Conservation (phyloP, 1,139 yeast species). For the Spencermartinsiella ligniputridi region DNA sequence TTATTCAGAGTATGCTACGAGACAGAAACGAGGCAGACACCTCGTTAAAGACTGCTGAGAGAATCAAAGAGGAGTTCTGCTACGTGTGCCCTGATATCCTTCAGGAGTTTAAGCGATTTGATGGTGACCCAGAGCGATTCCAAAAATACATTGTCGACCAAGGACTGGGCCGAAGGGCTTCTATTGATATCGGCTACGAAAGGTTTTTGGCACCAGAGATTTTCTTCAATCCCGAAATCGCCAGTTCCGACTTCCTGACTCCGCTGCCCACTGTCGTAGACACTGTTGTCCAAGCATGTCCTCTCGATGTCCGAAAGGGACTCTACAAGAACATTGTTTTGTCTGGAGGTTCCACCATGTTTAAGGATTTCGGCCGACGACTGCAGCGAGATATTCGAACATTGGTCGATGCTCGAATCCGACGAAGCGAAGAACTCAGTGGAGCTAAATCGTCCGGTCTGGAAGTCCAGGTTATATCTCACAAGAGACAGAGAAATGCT, state of each 20-base stretch:
- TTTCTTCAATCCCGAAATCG: conserved; percentile 96
- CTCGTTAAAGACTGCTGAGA: conserved; percentile 90
- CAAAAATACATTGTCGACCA: conserved; percentile 91
- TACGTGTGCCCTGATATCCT: conserved; percentile 98
- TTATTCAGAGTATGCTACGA: conserved; percentile 87
- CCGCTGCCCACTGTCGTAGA: conserved; percentile 96
- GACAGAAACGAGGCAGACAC: conserved; percentile 97
- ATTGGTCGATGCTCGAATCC: conserved; percentile 85
- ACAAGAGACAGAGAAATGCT: conserved; percentile 95
- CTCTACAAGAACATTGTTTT: conserved; percentile 91
- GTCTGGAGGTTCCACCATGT: conserved; percentile 98
- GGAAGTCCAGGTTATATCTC: conserved; percentile 94
- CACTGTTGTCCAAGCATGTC: conserved; percentile 89
- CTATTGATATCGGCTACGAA: conserved; percentile 94
- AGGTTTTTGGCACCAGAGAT: conserved; percentile 97
- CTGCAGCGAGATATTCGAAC: conserved; percentile 89
- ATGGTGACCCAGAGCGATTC: conserved; percentile 80
- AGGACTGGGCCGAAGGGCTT: conserved; percentile 55
- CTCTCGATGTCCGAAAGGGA: conserved; percentile 97
- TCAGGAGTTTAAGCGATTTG: conserved; percentile 91
- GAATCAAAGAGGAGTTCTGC: conserved; percentile 92
- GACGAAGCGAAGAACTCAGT: conserved; percentile 69
- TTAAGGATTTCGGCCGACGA: conserved; percentile 95
- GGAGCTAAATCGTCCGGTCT: conserved; percentile 86
- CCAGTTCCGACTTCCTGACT: conserved; percentile 89